A percentile compares a stretch with the other conserved stretches of the same genome.
Evolutionary conservation across 129 eudicot genomes (phyloP).

Genomic region (Apium graveolens): DNA sequence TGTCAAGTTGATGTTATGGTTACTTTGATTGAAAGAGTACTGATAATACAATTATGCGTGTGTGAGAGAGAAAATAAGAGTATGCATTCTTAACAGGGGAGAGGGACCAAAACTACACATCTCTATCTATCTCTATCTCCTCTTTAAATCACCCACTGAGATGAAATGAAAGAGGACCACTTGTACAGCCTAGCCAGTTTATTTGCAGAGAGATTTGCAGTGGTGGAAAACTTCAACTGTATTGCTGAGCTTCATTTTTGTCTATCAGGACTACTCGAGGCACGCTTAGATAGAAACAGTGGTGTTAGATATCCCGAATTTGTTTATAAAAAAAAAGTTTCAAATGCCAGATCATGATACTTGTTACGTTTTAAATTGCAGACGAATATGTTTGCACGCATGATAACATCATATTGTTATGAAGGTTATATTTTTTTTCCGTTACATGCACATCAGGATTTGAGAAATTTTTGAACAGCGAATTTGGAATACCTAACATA

Average conservation of each 20-base stretch:
- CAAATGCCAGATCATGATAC: no score
- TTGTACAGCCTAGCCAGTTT: background rate
- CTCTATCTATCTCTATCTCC: background rate
- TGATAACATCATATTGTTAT: no score
- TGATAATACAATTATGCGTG: background rate
- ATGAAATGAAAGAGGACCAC: constrained; percentile 21
- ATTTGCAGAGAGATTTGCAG: constrained; percentile 14
- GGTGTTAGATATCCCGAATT: no score
- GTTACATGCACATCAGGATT: no score
- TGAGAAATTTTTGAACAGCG: no score
- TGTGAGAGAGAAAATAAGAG: background rate
- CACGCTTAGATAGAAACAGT: no score
- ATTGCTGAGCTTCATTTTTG: background rate
- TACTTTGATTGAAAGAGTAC: background rate
- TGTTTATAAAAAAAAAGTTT: no score
- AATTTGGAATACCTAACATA: no score
- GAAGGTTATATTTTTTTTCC: no score
- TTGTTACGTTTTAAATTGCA: no score
- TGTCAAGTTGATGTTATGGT: constrained; percentile 1
- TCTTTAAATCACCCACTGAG: constrained; percentile 14
- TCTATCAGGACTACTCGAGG: background rate
- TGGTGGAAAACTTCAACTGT: constrained; percentile 6
- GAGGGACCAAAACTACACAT: constrained; percentile 23
- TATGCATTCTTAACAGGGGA: constrained; percentile 13
- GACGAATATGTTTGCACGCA: no score